Evolutionary conservation across 331 rosid species (phyloP).

Genomic region (Telfairia occidentalis): DNA sequence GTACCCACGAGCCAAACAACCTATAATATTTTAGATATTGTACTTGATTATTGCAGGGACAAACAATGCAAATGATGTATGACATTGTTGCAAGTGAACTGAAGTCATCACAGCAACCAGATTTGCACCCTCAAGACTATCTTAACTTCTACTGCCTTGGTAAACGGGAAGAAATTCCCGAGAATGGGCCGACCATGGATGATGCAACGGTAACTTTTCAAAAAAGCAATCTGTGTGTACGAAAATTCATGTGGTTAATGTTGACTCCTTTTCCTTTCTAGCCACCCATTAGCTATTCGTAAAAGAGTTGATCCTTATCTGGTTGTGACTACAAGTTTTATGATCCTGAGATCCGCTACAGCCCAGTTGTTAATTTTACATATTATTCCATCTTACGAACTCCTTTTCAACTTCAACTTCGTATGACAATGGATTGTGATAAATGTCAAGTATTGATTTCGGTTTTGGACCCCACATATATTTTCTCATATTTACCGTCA

Average conservation of each 20-base stretch:
- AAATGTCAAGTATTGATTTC: neutral
- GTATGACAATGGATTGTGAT: neutral
- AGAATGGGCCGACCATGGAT: slow-evolving; percentile 23
- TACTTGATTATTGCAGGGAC: slow-evolving; percentile 43
- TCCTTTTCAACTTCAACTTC: neutral
- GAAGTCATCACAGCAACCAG: slow-evolving; percentile 32
- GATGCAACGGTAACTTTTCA: slow-evolving; percentile 40
- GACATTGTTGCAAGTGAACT: slow-evolving; percentile 49
- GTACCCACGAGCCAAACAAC: neutral
- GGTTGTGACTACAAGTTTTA: neutral
- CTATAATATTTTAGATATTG: neutral
- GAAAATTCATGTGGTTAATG: neutral
- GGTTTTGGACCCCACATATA: neutral
- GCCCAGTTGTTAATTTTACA: neutral
- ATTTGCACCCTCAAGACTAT: slow-evolving; percentile 52
- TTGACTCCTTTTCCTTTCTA: neutral
- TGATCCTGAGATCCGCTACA: neutral
- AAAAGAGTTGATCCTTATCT: neutral
- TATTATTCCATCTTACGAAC: neutral
- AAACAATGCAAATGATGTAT: slow-evolving; percentile 89
- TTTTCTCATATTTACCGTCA: neutral
- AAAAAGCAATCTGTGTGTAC: neutral
- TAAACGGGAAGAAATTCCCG: slow-evolving; percentile 43
- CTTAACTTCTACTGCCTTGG: slow-evolving; percentile 98
- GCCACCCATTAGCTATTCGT: neutral